phyloP scores from a whole-genome alignment of 2,329 filamentous ascomycete genomes.

The Eurotiales sp. region DNA sequence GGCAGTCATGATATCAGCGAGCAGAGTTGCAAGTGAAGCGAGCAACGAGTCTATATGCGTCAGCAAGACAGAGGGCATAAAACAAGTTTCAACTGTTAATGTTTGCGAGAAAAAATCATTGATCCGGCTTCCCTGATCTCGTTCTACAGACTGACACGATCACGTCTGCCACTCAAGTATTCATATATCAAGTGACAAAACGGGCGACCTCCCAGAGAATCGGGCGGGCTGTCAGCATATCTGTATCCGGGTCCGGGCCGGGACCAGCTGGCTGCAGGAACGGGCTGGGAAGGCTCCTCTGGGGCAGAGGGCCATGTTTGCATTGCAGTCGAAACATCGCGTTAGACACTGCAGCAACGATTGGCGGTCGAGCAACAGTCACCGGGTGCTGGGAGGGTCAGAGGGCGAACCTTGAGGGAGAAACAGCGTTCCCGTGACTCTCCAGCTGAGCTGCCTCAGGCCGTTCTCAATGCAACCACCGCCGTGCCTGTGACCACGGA shows the following conservation, averaged over 20 bases:
- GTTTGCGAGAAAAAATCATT: background rate
- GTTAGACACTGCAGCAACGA: background rate
- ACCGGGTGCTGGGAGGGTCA: conserved; percentile 9
- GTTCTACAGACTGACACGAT: conserved; percentile 10
- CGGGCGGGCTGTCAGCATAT: too few species aligned
- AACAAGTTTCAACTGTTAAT: background rate
- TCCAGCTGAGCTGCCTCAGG: too few species aligned
- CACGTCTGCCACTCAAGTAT: conserved; percentile 2
- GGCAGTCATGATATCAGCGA: conserved; percentile 5
- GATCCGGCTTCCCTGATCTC: background rate
- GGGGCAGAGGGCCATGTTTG: conserved; percentile 1
- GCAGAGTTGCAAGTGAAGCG: background rate
- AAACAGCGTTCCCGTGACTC: conserved; percentile 9
- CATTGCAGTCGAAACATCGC: background rate
- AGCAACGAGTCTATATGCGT: background rate
- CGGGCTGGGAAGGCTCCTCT: background rate
- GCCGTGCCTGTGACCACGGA: too few species aligned
- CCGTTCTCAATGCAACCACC: too few species aligned
- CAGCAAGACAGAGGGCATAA: background rate
- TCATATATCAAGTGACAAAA: conserved; percentile 13
- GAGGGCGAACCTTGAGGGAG: conserved; percentile 3
- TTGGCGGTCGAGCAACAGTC: conserved; percentile 8
- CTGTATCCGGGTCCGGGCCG: background rate
- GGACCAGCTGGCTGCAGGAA: background rate
- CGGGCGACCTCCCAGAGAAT: conserved; percentile 1